Conservation (phyloP, 1,139 yeast species). For the Kurtzmaniella quercitrusa region DNA sequence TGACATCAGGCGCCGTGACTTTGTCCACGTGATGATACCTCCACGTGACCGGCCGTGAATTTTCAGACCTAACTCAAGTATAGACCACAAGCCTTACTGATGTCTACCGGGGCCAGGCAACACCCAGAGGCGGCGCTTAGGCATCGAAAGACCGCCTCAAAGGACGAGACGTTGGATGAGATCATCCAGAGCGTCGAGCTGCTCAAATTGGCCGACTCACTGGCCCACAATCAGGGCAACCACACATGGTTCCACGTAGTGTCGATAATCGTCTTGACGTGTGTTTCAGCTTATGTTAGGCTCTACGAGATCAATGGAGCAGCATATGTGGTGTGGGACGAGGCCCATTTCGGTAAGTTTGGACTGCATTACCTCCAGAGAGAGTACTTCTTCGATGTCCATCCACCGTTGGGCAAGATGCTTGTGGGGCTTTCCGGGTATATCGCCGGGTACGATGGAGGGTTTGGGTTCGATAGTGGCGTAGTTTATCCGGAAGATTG, state of each 20-base stretch:
- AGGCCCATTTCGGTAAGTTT: constrained; percentile 79
- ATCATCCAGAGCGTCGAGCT: constrained; percentile 13
- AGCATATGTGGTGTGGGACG: constrained; percentile 87
- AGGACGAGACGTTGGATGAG: constrained; percentile 21
- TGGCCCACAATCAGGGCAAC: neutral
- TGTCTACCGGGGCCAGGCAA: constrained; percentile 1
- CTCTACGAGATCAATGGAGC: constrained; percentile 62
- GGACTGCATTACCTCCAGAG: constrained; percentile 60
- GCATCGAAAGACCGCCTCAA: neutral
- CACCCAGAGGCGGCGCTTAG: neutral
- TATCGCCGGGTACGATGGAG: constrained; percentile 64
- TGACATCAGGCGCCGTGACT: too few species aligned
- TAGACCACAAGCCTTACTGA: neutral
- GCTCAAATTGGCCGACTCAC: constrained; percentile 9
- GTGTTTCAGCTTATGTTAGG: constrained; percentile 62
- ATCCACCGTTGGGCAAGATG: constrained; percentile 75
- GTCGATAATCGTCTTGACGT: constrained; percentile 42
- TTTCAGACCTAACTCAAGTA: neutral
- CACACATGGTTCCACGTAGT: constrained; percentile 13
- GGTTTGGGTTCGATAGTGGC: constrained; percentile 65
- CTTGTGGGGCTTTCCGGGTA: constrained; percentile 64
- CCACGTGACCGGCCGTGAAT: neutral
- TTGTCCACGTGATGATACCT: too few species aligned
- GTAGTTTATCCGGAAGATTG: constrained; percentile 48
- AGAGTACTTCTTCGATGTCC: constrained; percentile 73